Base-by-base conservation (phyloP, 257 asterid genomes). In the Petunia secreta region DNA sequence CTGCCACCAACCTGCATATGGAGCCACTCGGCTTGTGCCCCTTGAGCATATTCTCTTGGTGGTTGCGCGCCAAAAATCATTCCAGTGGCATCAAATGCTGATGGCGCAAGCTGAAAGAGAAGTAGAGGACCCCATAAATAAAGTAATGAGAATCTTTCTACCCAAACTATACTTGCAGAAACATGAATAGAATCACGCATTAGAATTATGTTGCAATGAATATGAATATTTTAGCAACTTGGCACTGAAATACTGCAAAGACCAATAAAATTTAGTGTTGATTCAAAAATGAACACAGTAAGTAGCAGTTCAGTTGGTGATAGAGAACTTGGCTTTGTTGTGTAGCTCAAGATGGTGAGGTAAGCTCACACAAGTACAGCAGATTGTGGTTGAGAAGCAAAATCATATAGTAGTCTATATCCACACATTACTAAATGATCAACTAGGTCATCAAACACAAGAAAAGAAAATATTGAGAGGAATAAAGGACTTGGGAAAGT, bases 1-100 rank as follows among this genome's bases (percentile, higher is more conserved):
- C 88, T 85, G 83, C 81, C 84, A 79, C 97, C 94, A 16, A 91
- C 85, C 86, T 93, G 97, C 95, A 91, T 90, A 85, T 95, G 97
- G 75, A 90, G 97, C 98, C 98, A 93, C 87, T 93, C 96, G 0
- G 89, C 81, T 76, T 88, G 94, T 25, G 92, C 41, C 78, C 91
- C 95, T 80, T 88, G 87, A 10, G 87, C 83, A 67, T 89, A 90
- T 79, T 88, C 97, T 69, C 88, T 88, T 38, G 91, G 87, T 69
- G 92, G 81, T 85, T 91, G 96, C 25, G 93, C 53, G 58, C 94
- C 89, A 48, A 88, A 93, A 58, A 95, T 83, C 91, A 92, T 89
- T 75, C 89, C 92, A 44, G 85, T 81, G 38, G 89, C 80, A 62
- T 95, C 93, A 71, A 88, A 91, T 36, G 90, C 11, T 50, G 89